Evolutionary conservation across 371 early-diverging fungal species (phyloP).

Genomic region (Rhizopus arrhizus): DNA sequence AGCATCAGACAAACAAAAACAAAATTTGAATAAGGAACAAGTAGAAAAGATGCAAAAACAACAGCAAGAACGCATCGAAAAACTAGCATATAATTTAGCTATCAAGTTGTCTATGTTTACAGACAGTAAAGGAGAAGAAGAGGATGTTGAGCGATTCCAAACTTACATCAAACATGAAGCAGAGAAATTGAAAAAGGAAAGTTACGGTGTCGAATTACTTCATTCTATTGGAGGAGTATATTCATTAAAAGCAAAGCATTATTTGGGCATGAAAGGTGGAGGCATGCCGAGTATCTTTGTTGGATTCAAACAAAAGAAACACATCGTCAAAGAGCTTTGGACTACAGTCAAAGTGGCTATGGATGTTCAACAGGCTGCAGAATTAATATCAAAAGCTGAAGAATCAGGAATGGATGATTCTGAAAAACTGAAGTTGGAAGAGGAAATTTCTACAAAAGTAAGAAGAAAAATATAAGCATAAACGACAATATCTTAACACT

Average conservation of each 20-base stretch:
- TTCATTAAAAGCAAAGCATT: constrained; percentile 82
- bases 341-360: constrained; percentile 88
- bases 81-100: constrained; percentile 74
- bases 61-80: constrained; percentile 74
- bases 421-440: constrained; percentile 71
- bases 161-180: constrained; percentile 77
- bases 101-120: constrained; percentile 75
- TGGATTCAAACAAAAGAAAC: constrained; percentile 75
- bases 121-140: constrained; percentile 58
- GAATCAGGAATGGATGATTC: constrained; percentile 69
- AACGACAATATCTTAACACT: constrained; percentile 2
- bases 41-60: constrained; percentile 54
- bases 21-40: constrained; percentile 57
- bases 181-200: constrained; percentile 84
- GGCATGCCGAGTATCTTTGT: constrained; percentile 68
- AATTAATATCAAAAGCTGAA: constrained; percentile 86
- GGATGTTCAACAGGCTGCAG: constrained; percentile 86
- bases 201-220: constrained; percentile 90
- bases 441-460: constrained; percentile 68
- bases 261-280: constrained; percentile 60
- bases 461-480: neutral
- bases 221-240: constrained; percentile 93
- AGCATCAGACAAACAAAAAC: constrained; percentile 19
- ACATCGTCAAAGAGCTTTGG: constrained; percentile 85
- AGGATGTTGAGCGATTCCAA: constrained; percentile 64